Percentiles rank a stretch among this genome's conserved stretches.
phyloP scores from a whole-genome alignment of 768 basidiomycete genomes.

The Suillus weaverae region DNA sequence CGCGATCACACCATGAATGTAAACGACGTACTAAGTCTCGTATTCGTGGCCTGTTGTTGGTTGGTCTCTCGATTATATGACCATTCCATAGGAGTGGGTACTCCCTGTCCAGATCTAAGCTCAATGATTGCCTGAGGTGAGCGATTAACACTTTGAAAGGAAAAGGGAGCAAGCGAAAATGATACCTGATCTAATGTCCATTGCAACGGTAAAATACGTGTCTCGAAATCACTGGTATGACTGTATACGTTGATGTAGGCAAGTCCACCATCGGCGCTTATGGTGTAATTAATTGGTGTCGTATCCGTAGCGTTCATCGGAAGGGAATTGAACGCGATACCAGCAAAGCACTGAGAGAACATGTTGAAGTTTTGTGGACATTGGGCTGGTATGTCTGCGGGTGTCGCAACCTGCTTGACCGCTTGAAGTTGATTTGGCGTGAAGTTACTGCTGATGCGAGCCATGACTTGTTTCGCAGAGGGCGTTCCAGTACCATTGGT shows the following conservation, averaged over 20 bases:
- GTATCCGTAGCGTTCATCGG: conserved; percentile 38
- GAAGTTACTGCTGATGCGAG: conserved; percentile 55
- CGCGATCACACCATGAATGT: not conserved
- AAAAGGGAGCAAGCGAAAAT: not conserved
- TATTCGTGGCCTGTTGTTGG: conserved; percentile 52
- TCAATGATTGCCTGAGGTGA: conserved; percentile 64
- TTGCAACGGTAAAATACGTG: conserved; percentile 67
- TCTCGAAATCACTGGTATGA: conserved; percentile 70
- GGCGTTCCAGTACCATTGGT: conserved; percentile 58
- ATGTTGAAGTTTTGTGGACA: conserved; percentile 78
- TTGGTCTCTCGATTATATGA: conserved; percentile 71
- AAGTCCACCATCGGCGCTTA: conserved; percentile 66
- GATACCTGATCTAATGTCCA: conserved; percentile 68
- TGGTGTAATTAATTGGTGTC: conserved; percentile 61
- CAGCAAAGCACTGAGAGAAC: conserved; percentile 71
- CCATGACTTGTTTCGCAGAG: conserved; percentile 59
- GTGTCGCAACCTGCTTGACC: conserved; percentile 49
- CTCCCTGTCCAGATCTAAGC: conserved; percentile 55
- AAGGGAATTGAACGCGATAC: conserved; percentile 58
- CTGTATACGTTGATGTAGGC: conserved; percentile 60
- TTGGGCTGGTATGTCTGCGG: conserved; percentile 48
- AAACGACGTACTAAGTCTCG: conserved; percentile 53
- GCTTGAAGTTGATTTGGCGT: conserved; percentile 43
- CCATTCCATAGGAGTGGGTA: conserved; percentile 68
- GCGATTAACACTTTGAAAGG: not conserved